A percentile compares a stretch with the other conserved stretches of the same genome.
These are phyloP conservation scores for Rhodotorula sp. DNA, from an alignment of 1,284 basidiomycete species.

Conservation along the genomic window DNA sequence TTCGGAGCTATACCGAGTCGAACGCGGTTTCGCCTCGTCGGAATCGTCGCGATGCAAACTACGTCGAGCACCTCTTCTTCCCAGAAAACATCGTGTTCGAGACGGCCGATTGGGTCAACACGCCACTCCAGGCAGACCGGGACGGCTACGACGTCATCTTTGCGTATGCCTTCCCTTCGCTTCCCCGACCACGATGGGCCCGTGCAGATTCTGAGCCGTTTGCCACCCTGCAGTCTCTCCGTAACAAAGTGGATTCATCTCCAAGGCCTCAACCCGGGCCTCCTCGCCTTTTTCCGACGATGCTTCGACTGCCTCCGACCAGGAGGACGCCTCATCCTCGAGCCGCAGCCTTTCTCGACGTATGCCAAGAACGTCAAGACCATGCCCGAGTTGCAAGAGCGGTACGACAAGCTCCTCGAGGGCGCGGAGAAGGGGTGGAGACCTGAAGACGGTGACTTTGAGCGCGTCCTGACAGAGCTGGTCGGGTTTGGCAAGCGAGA, in stretches of 20 bases:
- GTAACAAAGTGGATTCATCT: constrained; percentile 83
- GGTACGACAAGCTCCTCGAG: constrained; percentile 43
- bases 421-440: constrained; percentile 61
- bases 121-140: constrained; percentile 58
- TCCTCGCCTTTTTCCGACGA: constrained; percentile 63
- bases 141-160: constrained; percentile 68
- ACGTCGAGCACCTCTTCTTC: constrained; percentile 51
- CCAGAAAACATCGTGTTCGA: constrained; percentile 72
- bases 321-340: constrained; percentile 65
- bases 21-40: constrained; percentile 9
- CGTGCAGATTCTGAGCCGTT: background rate
- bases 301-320: constrained; percentile 59
- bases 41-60: constrained; percentile 19
- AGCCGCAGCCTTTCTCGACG: constrained; percentile 74
- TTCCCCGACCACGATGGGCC: background rate
- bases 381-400: constrained; percentile 1
- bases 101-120: constrained; percentile 66
- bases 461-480: constrained; percentile 53
- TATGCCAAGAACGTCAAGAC: constrained; percentile 66
- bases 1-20: constrained; percentile 36
- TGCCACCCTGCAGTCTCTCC: constrained; percentile 60
- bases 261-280: constrained; percentile 66
- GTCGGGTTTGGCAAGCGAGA: constrained; percentile 62
- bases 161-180: constrained; percentile 57
- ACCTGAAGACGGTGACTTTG: constrained; percentile 58